A percentile compares a stretch with the other conserved stretches of the same genome.
These are phyloP conservation scores for Tricholoma terreum DNA, from an alignment of 768 basidiomycete genomes.

Conservation along the genomic window DNA sequence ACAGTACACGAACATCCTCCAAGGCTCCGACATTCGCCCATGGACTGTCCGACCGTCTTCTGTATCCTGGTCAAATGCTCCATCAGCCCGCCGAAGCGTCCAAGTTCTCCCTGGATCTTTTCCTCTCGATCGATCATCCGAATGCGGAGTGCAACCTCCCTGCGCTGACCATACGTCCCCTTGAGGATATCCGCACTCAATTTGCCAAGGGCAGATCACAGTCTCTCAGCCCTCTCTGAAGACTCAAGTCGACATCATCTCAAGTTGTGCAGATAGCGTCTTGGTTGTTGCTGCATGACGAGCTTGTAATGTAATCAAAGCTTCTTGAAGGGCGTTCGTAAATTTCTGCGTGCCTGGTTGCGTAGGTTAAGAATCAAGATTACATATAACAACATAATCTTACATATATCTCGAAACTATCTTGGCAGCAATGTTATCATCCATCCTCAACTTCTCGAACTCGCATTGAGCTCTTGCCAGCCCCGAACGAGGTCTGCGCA, in stretches of 20 bases:
- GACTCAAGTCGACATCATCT: constrained; percentile 38
- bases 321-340: constrained; percentile 60
- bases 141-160: constrained; percentile 67
- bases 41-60: constrained; percentile 13
- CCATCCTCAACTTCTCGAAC: constrained; percentile 52
- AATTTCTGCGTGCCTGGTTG: constrained; percentile 71
- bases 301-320: constrained; percentile 54
- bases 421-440: constrained; percentile 74
- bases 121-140: constrained; percentile 66
- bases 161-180: constrained; percentile 68
- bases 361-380: too few species aligned
- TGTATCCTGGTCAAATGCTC: constrained; percentile 30
- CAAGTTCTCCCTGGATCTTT: constrained; percentile 47
- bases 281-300: constrained; percentile 61
- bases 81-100: constrained; percentile 49
- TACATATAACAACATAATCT: too few species aligned
- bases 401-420: constrained; percentile 88
- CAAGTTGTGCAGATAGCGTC: constrained; percentile 52
- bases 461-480: constrained; percentile 47
- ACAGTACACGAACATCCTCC: constrained; percentile 19
- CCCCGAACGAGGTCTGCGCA: constrained; percentile 42
- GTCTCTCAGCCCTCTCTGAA: constrained; percentile 40
- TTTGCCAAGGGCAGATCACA: constrained; percentile 66
- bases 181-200: constrained; percentile 67
- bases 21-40: constrained; percentile 19